Conservation (phyloP, 225 moss, liverwort and hornwort genomes). For the Neckera pumila region DNA sequence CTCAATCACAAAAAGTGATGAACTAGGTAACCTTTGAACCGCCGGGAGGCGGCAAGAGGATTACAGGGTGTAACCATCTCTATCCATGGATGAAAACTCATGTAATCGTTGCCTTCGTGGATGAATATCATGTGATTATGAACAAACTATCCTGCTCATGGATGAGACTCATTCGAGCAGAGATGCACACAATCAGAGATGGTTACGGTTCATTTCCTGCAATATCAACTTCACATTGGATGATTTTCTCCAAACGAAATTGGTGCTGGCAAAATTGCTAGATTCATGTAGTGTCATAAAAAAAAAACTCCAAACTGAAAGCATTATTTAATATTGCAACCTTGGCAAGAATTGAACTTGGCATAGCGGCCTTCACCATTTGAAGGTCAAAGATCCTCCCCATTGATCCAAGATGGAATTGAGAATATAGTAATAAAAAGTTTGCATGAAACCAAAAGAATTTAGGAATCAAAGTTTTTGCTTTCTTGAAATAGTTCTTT, state of each 20-base stretch:
- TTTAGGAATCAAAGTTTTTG: background rate
- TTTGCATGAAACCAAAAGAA: background rate
- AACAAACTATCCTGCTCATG: too few relatives aligned
- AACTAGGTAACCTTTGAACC: too few relatives aligned
- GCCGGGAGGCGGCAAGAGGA: too few relatives aligned
- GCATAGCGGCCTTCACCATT: too few relatives aligned
- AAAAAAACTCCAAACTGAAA: background rate
- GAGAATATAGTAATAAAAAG: too few relatives aligned
- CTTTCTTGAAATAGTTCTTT: background rate
- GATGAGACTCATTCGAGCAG: too few relatives aligned
- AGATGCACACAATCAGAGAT: too few relatives aligned
- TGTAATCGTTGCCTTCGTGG: too few relatives aligned
- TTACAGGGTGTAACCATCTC: too few relatives aligned
- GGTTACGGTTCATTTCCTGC: background rate
- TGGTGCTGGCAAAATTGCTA: background rate
- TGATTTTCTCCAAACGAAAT: background rate
- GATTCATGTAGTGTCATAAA: background rate
- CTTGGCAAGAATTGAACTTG: background rate
- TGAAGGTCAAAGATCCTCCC: background rate
- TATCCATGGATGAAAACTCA: too few relatives aligned
- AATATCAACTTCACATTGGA: fast-evolving
- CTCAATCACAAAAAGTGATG: too few relatives aligned
- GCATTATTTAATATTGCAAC: background rate
- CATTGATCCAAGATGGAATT: background rate
- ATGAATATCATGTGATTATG: too few relatives aligned